Conservation (phyloP, 2,329 filamentous ascomycete genomes). For the Epicoccum nigrum region DNA sequence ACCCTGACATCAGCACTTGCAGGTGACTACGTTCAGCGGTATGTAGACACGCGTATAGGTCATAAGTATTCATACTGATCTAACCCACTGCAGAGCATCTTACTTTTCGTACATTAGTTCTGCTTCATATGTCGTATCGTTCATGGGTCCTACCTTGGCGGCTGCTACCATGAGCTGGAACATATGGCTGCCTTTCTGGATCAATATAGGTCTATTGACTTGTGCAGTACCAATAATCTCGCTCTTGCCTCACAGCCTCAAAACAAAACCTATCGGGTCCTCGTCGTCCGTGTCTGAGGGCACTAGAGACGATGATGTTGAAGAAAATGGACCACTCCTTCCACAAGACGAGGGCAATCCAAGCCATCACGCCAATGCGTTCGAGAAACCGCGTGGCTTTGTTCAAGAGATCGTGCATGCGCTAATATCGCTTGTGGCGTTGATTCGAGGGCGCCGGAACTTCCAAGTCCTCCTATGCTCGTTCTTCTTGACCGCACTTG, state of each 20-base stretch:
- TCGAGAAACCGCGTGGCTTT: conserved; percentile 25
- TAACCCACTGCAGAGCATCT: conserved; percentile 33
- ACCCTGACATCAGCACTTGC: conserved; percentile 42
- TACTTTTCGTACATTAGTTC: conserved; percentile 47
- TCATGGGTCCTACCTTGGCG: conserved; percentile 44
- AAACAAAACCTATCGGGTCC: background rate
- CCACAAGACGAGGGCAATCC: conserved; percentile 12
- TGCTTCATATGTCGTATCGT: conserved; percentile 42
- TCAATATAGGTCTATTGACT: conserved; percentile 38
- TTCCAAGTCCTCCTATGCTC: conserved; percentile 43
- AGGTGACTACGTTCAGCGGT: conserved; percentile 42
- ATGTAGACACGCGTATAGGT: background rate
- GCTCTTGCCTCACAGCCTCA: conserved; percentile 20
- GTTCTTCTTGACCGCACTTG: conserved; percentile 46
- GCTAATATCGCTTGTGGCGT: conserved; percentile 22
- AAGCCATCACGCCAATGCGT: conserved; percentile 30
- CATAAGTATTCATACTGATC: background rate
- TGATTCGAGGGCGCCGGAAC: conserved; percentile 37
- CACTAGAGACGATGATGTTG: background rate
- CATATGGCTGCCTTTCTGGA: conserved; percentile 46
- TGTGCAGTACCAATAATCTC: conserved; percentile 36
- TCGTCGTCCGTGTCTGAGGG: background rate
- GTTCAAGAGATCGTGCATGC: conserved; percentile 25
- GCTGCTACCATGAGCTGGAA: conserved; percentile 43
- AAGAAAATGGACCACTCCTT: conserved; percentile 36